A percentile compares a stretch with the other conserved stretches of the same genome.
phyloP scores from a whole-genome alignment of 768 basidiomycete species.

The Leccinellum rugosiceps region DNA sequence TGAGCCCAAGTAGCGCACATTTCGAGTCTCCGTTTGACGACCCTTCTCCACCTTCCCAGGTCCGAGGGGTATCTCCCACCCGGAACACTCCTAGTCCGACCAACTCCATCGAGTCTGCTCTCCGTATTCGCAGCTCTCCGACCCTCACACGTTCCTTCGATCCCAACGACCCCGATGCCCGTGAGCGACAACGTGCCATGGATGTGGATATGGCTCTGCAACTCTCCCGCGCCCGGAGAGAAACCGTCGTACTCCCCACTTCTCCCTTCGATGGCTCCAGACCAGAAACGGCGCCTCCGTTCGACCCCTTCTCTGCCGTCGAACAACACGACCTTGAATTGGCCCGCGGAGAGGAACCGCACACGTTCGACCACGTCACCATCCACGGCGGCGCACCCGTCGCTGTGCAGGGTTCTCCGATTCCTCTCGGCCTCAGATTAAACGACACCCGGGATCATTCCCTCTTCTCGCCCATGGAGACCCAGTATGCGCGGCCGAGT shows the following conservation, averaged over 20 bases:
- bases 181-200: constrained; percentile 89
- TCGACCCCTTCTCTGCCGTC: constrained; percentile 43
- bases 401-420: background rate
- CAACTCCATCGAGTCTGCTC: constrained; percentile 38
- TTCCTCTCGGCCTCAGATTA: constrained; percentile 34
- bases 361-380: constrained; percentile 5
- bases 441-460: constrained; percentile 48
- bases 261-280: constrained; percentile 32
- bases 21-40: constrained; percentile 36
- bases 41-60: constrained; percentile 43
- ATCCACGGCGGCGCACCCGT: constrained; percentile 9
- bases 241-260: constrained; percentile 45
- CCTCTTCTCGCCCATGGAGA: constrained; percentile 34
- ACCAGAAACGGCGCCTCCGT: constrained; percentile 31
- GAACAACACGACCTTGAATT: constrained; percentile 48
- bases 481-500: constrained; percentile 23
- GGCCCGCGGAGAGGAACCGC: constrained; percentile 34
- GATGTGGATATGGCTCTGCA: constrained; percentile 92
- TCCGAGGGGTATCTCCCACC: constrained; percentile 37
- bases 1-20: constrained; percentile 27
- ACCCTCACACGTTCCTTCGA: constrained; percentile 60
- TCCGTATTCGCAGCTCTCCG: constrained; percentile 56
- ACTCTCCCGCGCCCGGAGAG: constrained; percentile 67
- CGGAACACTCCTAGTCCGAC: constrained; percentile 36
- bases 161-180: constrained; percentile 66